phyloP scores from a whole-genome alignment of 176 grass and related monocot species.

The Canna indica region DNA sequence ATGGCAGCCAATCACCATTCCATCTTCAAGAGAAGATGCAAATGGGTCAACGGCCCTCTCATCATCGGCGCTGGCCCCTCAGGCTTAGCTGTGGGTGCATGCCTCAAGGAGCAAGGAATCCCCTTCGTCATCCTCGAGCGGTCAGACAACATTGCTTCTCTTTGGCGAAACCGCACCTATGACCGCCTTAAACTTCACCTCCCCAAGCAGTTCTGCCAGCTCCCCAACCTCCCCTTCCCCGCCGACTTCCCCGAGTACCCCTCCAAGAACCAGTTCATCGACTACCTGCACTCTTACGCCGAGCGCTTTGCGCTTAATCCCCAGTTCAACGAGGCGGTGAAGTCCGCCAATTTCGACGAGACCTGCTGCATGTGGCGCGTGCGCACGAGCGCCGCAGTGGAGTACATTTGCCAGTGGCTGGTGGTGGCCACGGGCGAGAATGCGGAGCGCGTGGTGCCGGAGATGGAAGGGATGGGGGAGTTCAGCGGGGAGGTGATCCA shows the following conservation, averaged over 20 bases:
- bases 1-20: not conserved
- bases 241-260: constrained; percentile 34
- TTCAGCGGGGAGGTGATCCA: constrained; percentile 18
- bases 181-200: constrained; percentile 39
- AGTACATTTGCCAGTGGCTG: constrained; percentile 51
- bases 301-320: constrained; percentile 27
- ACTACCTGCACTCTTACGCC: constrained; percentile 31
- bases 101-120: constrained; percentile 25
- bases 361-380: constrained; percentile 38
- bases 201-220: constrained; percentile 44
- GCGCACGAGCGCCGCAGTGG: constrained; percentile 8
- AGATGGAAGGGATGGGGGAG: constrained; percentile 23
- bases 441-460: constrained; percentile 32
- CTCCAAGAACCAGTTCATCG: constrained; percentile 31
- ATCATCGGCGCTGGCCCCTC: constrained; percentile 35
- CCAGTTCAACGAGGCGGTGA: constrained; percentile 25
- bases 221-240: constrained; percentile 38
- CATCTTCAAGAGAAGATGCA: constrained; percentile 26
- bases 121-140: constrained; percentile 37
- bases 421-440: constrained; percentile 47
- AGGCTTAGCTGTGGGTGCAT: constrained; percentile 33
- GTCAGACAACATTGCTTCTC: constrained; percentile 30
- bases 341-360: constrained; percentile 25
- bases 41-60: constrained; percentile 39
- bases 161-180: constrained; percentile 40